These are phyloP conservation scores for Suhomyces yuchorum DNA, from an alignment of 1,139 yeast species.

Conservation along the genomic window DNA sequence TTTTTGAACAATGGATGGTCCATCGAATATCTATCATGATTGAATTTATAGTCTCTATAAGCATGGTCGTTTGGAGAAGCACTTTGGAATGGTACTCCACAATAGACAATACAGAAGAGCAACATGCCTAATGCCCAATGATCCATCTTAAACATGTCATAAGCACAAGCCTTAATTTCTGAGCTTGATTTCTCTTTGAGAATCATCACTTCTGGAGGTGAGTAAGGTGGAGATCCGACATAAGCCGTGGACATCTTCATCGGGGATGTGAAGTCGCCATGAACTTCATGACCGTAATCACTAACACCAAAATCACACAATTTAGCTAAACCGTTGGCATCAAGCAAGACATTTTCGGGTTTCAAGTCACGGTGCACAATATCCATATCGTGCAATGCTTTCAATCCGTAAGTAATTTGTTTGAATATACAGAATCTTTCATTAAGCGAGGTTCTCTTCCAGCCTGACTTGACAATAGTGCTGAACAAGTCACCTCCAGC, in stretches of 20 bases:
- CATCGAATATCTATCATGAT: slow-evolving; percentile 51
- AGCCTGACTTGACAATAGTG: slow-evolving; percentile 46
- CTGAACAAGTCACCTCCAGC: slow-evolving; percentile 56
- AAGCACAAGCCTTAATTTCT: slow-evolving; percentile 48
- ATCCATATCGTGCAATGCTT: slow-evolving; percentile 56
- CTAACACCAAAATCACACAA: slow-evolving; percentile 79
- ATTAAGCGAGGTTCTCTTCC: slow-evolving; percentile 45
- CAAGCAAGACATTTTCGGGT: slow-evolving; percentile 63
- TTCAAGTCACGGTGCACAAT: slow-evolving; percentile 67
- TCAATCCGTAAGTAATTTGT: slow-evolving; percentile 55
- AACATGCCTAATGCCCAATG: slow-evolving; percentile 73
- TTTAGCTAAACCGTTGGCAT: slow-evolving; percentile 61
- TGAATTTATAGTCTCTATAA: slow-evolving; percentile 58
- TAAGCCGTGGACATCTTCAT: slow-evolving; percentile 48
- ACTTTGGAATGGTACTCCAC: slow-evolving; percentile 60
- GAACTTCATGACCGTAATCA: slow-evolving; percentile 60
- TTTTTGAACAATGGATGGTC: slow-evolving; percentile 58
- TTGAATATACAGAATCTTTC: slow-evolving; percentile 68
- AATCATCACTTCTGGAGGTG: slow-evolving; percentile 74
- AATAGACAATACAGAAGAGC: slow-evolving; percentile 60
- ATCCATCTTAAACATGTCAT: slow-evolving; percentile 71
- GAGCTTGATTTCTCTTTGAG: slow-evolving; percentile 42
- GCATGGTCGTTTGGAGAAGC: slow-evolving; percentile 55
- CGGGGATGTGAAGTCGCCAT: slow-evolving; percentile 53
- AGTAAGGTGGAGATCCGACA: slow-evolving; percentile 81